Conservation (phyloP, 192 early-diverging fungal genomes). For the Rhizophlyctis rosea region DNA sequence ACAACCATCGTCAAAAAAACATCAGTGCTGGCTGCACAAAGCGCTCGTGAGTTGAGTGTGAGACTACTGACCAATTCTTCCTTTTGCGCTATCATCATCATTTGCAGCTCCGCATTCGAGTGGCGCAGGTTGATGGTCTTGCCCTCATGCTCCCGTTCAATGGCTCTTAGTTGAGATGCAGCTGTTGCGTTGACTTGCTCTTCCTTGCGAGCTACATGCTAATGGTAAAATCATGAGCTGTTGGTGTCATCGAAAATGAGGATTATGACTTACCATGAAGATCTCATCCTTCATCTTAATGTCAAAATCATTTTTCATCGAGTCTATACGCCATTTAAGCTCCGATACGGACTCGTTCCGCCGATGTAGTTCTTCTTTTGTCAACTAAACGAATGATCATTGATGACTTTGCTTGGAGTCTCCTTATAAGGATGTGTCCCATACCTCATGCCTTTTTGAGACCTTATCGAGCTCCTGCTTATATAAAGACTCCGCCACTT, state of each 20-base stretch:
- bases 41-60: too few species aligned
- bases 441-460: constrained; percentile 36
- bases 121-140: constrained; percentile 41
- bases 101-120: constrained; percentile 38
- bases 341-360: constrained; percentile 34
- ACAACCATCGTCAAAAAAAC: neutral
- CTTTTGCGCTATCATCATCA: constrained; percentile 20
- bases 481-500: constrained; percentile 49
- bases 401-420: constrained; percentile 28
- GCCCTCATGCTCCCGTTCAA: constrained; percentile 26
- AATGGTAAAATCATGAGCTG: too few species aligned
- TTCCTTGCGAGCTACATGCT: constrained; percentile 34
- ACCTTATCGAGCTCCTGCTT: constrained; percentile 43
- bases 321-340: constrained; percentile 32
- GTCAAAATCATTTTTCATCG: constrained; percentile 41
- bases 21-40: too few species aligned
- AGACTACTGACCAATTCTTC: constrained; percentile 25
- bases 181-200: constrained; percentile 29
- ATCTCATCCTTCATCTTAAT: constrained; percentile 29
- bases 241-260: too few species aligned
- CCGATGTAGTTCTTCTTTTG: constrained; percentile 37
- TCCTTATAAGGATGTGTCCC: constrained; percentile 19
- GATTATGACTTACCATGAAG: constrained; percentile 9
- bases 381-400: constrained; percentile 27
- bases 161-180: constrained; percentile 16